These are phyloP conservation scores for Syzygium grande DNA, from an alignment of 345 rosid species.

Conservation along the genomic window DNA sequence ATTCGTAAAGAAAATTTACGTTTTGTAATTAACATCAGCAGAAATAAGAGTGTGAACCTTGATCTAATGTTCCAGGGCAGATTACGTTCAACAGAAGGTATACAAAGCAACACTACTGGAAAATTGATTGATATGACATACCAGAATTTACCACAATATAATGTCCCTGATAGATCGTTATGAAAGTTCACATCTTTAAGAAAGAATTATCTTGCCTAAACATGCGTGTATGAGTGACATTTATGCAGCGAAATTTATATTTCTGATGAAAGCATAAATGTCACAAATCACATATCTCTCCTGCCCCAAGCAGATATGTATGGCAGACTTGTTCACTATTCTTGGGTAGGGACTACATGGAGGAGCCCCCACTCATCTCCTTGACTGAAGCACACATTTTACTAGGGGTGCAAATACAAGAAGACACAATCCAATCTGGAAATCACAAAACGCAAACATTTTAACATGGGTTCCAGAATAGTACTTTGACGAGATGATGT, in stretches of 20 bases:
- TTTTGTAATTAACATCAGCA: background rate
- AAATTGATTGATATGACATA: background rate
- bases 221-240: background rate
- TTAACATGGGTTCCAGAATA: background rate
- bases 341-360: background rate
- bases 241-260: background rate
- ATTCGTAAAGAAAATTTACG: background rate
- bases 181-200: background rate
- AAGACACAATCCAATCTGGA: background rate
- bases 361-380: background rate
- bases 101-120: too few relatives aligned
- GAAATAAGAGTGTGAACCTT: too few relatives aligned
- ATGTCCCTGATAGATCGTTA: background rate
- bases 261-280: background rate
- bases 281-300: background rate
- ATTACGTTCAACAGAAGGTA: too few relatives aligned
- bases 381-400: background rate
- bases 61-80: too few relatives aligned
- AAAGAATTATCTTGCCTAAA: background rate
- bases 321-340: background rate
- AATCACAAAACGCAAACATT: background rate
- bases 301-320: background rate
- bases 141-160: background rate
- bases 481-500: background rate
- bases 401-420: background rate